phyloP scores from a whole-genome alignment of 306 rosid genomes.

The Cucurbita ficifolia region DNA sequence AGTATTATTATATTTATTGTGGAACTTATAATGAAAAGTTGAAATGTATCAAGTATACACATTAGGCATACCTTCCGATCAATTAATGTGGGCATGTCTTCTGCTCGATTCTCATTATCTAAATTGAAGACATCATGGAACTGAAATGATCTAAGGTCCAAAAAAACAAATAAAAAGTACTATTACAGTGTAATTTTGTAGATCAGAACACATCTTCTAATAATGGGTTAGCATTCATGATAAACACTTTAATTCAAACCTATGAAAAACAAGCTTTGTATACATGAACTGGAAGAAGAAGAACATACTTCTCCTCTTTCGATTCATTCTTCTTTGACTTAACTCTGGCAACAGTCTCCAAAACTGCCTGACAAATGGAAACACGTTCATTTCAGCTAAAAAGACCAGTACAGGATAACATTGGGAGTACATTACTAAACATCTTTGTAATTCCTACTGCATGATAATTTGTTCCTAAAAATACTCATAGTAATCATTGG shows the following conservation, averaged over 20 bases:
- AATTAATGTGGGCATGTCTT: conserved; percentile 83
- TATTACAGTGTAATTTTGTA: conserved; percentile 6
- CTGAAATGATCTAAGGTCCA: conserved; percentile 65
- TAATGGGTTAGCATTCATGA: not conserved
- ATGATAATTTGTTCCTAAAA: not conserved
- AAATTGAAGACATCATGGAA: conserved; percentile 79
- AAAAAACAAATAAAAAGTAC: conserved; percentile 12
- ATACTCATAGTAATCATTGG: not conserved
- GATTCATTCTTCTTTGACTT: conserved; percentile 79
- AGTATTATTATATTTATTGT: not conserved
- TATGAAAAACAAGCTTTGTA: conserved; percentile 7
- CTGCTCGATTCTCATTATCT: conserved; percentile 79
- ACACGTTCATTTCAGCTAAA: conserved; percentile 3
- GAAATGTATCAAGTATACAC: conserved; percentile 7
- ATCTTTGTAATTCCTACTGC: not conserved
- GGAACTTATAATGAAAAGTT: not conserved
- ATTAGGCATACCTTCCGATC: conserved; percentile 56
- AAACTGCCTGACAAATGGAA: conserved; percentile 54
- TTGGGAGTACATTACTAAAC: not conserved
- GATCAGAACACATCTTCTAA: not conserved
- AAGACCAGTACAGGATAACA: not conserved
- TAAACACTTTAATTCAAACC: conserved; percentile 10
- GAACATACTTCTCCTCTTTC: conserved; percentile 80
- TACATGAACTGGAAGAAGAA: conserved; percentile 1
- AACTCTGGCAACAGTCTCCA: conserved; percentile 98